A percentile compares a stretch with the other conserved stretches of the same genome.
Conservation (phyloP, 2,329 filamentous ascomycete genomes). For the Xylariaceae sp. region DNA sequence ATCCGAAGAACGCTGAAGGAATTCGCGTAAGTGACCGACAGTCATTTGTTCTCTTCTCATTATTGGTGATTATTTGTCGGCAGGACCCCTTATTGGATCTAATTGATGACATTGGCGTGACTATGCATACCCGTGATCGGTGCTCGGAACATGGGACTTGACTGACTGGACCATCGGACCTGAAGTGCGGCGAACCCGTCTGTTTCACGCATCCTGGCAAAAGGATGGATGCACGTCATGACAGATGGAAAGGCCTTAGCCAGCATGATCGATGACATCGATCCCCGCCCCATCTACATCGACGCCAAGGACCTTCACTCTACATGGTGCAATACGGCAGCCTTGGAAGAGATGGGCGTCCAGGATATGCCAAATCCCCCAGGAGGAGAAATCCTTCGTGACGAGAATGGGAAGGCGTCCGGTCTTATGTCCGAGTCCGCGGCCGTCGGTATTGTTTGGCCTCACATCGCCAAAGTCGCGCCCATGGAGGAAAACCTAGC, state of each 20-base stretch:
- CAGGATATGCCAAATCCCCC: constrained; percentile 42
- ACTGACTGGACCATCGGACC: constrained; percentile 5
- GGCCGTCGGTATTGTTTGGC: constrained; percentile 51
- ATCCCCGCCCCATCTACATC: constrained; percentile 49
- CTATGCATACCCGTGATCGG: not conserved
- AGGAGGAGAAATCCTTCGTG: constrained; percentile 48
- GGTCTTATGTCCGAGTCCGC: constrained; percentile 51
- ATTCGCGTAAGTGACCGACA: constrained; percentile 34
- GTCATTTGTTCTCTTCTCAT: not conserved
- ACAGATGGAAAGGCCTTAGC: constrained; percentile 45
- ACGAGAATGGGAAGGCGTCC: constrained; percentile 41
- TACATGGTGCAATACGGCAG: constrained; percentile 50
- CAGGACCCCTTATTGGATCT: too few relatives aligned
- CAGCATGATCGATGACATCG: constrained; percentile 47
- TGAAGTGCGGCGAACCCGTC: constrained; percentile 36
- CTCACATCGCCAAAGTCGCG: constrained; percentile 45
- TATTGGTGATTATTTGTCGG: not conserved
- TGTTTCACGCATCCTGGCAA: constrained; percentile 44
- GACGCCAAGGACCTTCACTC: constrained; percentile 54
- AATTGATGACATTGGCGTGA: not conserved
- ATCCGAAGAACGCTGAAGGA: constrained; percentile 43
- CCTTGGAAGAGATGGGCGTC: constrained; percentile 45
- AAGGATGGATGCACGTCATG: constrained; percentile 54
- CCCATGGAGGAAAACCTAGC: constrained; percentile 44
- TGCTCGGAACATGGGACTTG: not conserved